phyloP scores from a whole-genome alignment of 148 eudicot species.

The Cornus controversa region DNA sequence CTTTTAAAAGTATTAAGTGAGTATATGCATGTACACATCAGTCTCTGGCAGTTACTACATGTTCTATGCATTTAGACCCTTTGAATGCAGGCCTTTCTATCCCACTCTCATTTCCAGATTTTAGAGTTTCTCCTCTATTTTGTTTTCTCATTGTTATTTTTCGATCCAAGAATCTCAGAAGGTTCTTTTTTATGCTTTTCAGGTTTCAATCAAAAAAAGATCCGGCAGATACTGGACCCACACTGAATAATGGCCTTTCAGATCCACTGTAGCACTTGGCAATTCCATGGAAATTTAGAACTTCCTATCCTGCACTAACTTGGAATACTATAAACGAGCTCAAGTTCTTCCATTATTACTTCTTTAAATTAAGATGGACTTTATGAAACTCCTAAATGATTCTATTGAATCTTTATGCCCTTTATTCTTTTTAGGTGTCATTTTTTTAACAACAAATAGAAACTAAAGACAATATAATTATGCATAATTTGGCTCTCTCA shows the following conservation, averaged over 20 bases:
- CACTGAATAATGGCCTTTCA: background rate
- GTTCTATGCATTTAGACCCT: background rate
- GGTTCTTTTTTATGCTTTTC: background rate
- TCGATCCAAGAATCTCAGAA: background rate
- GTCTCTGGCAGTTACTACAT: background rate
- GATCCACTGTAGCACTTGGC: background rate
- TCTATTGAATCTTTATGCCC: too few relatives aligned
- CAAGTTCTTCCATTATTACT: too few relatives aligned
- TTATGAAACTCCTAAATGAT: too few relatives aligned
- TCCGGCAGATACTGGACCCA: background rate
- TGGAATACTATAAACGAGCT: too few relatives aligned
- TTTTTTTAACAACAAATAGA: too few relatives aligned
- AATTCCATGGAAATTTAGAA: too few relatives aligned
- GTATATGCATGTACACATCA: too few relatives aligned
- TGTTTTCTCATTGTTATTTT: background rate
- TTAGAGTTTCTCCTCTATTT: background rate
- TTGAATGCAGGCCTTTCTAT: background rate
- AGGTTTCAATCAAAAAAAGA: background rate
- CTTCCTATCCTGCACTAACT: too few relatives aligned
- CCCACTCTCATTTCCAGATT: background rate
- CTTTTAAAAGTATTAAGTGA: background rate
- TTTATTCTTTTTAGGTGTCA: too few relatives aligned
- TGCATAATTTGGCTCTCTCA: too few relatives aligned
- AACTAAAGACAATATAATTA: too few relatives aligned
- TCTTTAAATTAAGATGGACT: too few relatives aligned